These are phyloP conservation scores for Solanum appendiculatum DNA, from an alignment of 257 asterid species.

Conservation along the genomic window DNA sequence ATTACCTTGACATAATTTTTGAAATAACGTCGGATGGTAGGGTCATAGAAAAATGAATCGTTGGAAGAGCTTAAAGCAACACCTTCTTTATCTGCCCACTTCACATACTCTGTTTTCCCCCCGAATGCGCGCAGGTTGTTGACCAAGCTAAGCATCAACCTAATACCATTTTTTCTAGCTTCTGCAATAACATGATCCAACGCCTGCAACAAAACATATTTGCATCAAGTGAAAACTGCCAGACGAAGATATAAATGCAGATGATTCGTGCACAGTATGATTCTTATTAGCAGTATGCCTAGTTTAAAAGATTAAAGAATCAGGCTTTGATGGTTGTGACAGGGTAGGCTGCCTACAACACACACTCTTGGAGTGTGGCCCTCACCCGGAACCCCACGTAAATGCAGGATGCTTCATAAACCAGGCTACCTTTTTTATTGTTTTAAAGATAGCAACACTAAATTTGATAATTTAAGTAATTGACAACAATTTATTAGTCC, in stretches of 20 bases:
- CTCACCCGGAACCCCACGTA: not conserved
- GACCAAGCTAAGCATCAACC: constrained; percentile 73
- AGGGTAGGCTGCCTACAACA: not conserved
- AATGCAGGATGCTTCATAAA: not conserved
- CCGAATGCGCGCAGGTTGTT: constrained; percentile 94
- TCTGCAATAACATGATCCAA: constrained; percentile 95
- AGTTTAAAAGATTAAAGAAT: not conserved
- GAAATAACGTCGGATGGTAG: constrained; percentile 80
- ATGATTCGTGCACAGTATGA: not conserved
- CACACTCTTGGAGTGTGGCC: not conserved
- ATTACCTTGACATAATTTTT: constrained; percentile 77
- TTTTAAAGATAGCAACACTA: not conserved
- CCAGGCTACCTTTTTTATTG: not conserved
- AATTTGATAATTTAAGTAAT: not conserved
- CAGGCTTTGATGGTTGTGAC: not conserved
- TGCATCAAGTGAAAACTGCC: not conserved
- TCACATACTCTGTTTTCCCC: constrained; percentile 88
- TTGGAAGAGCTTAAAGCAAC: constrained; percentile 86
- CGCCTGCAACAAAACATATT: constrained; percentile 37
- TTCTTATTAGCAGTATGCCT: not conserved
- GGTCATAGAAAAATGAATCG: constrained; percentile 94
- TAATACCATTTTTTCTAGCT: constrained; percentile 55
- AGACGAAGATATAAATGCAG: not conserved
- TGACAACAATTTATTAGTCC: not conserved
- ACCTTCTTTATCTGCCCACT: constrained; percentile 99